Base-by-base conservation (phyloP, 331 rosid species). In the Prunus yedoensis region DNA sequence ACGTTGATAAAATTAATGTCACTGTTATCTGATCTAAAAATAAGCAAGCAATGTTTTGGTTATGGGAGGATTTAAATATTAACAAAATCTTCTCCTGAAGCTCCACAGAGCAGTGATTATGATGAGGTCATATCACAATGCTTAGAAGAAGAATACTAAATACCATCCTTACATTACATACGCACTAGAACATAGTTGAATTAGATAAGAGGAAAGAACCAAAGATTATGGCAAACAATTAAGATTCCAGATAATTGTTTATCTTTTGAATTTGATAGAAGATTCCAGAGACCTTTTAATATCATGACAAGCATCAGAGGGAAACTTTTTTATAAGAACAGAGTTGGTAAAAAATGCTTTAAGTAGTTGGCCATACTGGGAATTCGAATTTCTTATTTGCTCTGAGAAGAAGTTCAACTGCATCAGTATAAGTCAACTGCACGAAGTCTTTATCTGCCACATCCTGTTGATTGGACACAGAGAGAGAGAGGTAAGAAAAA, bases 401-500 rank as follows among this genome's bases (percentile, higher is more conserved):
- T 79, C 69, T 88, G 35, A 86, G 83, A 79, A 94, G 96, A 74
- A 94, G 87, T 80, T 92, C 90, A 58, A 94, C 61, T 2, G 97
- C 99, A 78, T 94, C 95, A 20, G 96, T 94, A 85, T 92, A 92
- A 74, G 96, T 85, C 88, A 94, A 85, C 75, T 94, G 96, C 83
- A 88, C 88, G 70, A 92, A 85, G 59, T 90, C 95, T 73, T 87
- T 89, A 58, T 84, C 89, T 57, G 89, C 97, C 70, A 94, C 89
- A 72, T 84, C 89, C 99, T 94, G 84, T 87, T 78, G 79, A 85
- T 47, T 67, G 58, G 47, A 66, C n/a, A 30, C 54, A 57, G 38
- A 59, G 13, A 56, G 47, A 20, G 57, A 74, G 14, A 50, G 54
- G 21, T 82, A 66, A 60, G 21, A 32, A 58, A 45, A 56, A 68